These are phyloP conservation scores for Hypsizygus marmoreus DNA, from an alignment of 768 basidiomycete genomes.

Conservation along the genomic window DNA sequence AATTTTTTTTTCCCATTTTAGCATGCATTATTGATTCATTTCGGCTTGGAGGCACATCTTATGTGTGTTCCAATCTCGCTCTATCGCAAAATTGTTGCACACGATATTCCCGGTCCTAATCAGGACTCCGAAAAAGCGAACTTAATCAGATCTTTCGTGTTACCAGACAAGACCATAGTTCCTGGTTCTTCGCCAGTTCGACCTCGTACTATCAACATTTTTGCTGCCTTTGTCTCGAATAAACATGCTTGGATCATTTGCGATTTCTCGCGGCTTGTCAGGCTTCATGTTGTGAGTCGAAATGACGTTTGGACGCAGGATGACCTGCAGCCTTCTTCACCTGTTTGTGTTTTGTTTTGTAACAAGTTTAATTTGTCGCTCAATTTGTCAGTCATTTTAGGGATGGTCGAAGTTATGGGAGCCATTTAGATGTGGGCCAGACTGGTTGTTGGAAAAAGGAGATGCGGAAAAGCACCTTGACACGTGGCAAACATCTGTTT, in stretches of 20 bases:
- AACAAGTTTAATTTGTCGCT: too few relatives aligned
- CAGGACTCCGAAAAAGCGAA: background rate
- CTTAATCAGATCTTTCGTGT: background rate
- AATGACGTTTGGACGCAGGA: background rate
- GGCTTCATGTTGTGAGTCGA: constrained; percentile 9
- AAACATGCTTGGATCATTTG: constrained; percentile 8
- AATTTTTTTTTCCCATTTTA: too few relatives aligned
- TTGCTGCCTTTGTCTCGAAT: constrained; percentile 17
- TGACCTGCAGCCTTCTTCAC: constrained; percentile 1
- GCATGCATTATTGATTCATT: constrained; percentile 9
- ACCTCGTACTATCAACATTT: constrained; percentile 9
- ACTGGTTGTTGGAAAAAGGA: constrained; percentile 11
- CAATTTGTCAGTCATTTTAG: too few relatives aligned
- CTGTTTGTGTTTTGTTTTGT: too few relatives aligned
- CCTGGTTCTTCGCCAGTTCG: background rate
- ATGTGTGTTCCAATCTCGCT: constrained; percentile 6
- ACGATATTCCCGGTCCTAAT: background rate
- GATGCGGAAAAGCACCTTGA: background rate
- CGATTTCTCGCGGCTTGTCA: constrained; percentile 11
- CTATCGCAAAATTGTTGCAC: constrained; percentile 5
- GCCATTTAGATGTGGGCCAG: constrained; percentile 14
- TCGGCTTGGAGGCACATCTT: constrained; percentile 15
- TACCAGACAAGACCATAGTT: background rate
- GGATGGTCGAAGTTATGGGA: constrained; percentile 7
- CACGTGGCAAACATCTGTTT: background rate